A percentile compares a stretch with the other conserved stretches of the same genome.
Evolutionary conservation across 352 stramenopile genomes (phyloP).

Genomic region (Globisporangium iwayamae): DNA sequence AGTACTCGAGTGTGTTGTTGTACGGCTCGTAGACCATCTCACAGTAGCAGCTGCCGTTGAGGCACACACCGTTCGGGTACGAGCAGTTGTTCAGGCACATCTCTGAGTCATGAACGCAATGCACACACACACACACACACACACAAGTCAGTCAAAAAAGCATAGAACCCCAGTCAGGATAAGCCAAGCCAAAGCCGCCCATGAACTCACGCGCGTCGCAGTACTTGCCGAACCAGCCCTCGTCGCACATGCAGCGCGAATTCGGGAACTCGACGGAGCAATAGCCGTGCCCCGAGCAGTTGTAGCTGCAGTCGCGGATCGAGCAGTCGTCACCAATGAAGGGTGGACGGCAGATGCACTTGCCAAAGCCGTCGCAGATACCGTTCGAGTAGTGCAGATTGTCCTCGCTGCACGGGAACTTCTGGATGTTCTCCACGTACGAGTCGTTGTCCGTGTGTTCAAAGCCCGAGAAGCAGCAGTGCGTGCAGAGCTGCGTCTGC

Average conservation of each 20-base stretch:
- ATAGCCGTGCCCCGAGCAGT: conserved; percentile 92
- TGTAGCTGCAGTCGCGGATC: conserved; percentile 91
- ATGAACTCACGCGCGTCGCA: conserved; percentile 74
- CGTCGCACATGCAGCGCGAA: conserved; percentile 92
- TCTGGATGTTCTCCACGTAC: conserved; percentile 90
- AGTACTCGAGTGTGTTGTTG: conserved; percentile 87
- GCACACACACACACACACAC: neutral
- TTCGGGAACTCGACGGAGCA: conserved; percentile 96
- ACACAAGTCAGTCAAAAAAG: neutral
- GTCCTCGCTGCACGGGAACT: conserved; percentile 79
- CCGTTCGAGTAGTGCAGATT: conserved; percentile 91
- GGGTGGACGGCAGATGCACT: conserved; percentile 92
- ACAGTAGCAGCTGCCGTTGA: conserved; percentile 91
- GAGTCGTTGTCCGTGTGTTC: conserved; percentile 85
- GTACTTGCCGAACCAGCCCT: conserved; percentile 93
- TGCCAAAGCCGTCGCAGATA: conserved; percentile 96
- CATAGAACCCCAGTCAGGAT: conserved; percentile 1
- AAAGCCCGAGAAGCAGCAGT: conserved; percentile 92
- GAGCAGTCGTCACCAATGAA: conserved; percentile 92
- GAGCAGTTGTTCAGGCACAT: conserved; percentile 97
- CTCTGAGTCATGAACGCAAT: conserved; percentile 19
- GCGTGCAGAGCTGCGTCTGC: conserved; percentile 85
- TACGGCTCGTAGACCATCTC: conserved; percentile 92
- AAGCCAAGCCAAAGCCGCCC: neutral
- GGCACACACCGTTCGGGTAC: conserved; percentile 93